Evolutionary conservation across 352 stramenopile genomes (phyloP).

Genomic region (Phytophthora aleatoria): DNA sequence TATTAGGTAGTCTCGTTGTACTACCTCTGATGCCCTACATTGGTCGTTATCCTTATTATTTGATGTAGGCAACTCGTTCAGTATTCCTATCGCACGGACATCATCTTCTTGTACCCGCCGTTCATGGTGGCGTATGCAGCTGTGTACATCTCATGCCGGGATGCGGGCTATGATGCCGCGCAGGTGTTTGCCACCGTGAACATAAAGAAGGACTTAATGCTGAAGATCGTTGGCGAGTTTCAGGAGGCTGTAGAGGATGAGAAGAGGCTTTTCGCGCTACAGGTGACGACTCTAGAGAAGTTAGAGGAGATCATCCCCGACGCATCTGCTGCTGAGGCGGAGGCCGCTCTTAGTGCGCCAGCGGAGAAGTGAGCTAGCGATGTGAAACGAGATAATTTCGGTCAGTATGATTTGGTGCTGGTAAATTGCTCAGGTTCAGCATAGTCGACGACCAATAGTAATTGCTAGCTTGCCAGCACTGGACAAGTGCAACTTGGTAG

Average conservation of each 20-base stretch:
- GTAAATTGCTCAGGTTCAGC: background rate
- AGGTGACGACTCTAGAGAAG: constrained; percentile 65
- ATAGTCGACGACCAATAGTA: no score
- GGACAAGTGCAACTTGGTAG: no score
- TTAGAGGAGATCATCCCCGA: constrained; percentile 86
- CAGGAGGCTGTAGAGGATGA: constrained; percentile 78
- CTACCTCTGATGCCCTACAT: background rate
- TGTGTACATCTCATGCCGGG: constrained; percentile 77
- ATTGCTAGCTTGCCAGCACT: no score
- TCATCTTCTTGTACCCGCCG: constrained; percentile 83
- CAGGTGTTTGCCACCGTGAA: constrained; percentile 83
- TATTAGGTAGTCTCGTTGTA: background rate
- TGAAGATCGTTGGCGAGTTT: constrained; percentile 85
- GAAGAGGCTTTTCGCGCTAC: constrained; percentile 69
- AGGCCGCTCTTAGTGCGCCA: constrained; percentile 14
- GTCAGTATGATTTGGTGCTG: background rate
- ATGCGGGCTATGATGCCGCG: constrained; percentile 76
- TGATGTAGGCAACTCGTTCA: constrained; percentile 78
- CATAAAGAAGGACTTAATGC: constrained; percentile 78
- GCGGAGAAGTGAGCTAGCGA: constrained; percentile 41
- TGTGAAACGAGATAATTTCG: background rate
- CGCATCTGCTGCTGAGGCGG: constrained; percentile 40
- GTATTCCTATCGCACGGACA: constrained; percentile 88
- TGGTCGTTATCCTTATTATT: background rate
- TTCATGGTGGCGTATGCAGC: constrained; percentile 90